phyloP scores from a whole-genome alignment of 1,284 basidiomycete genomes.

The Rhodotorula mucilaginosa region DNA sequence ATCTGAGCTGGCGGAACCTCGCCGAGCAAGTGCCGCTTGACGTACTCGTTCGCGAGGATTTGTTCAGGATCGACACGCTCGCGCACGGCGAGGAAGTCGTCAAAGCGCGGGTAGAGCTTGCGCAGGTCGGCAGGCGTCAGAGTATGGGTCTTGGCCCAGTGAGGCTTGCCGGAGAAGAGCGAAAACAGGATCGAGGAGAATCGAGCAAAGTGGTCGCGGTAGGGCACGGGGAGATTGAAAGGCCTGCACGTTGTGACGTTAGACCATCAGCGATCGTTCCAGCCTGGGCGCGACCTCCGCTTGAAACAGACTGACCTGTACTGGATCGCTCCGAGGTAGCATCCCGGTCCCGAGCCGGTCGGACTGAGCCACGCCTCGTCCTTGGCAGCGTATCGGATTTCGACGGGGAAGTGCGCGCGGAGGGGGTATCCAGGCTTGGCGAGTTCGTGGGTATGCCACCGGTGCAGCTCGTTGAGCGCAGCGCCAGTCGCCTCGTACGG shows the following conservation, averaged over 20 bases:
- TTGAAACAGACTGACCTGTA: conserved; percentile 67
- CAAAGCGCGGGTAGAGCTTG: conserved; percentile 75
- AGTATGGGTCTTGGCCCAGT: conserved; percentile 94
- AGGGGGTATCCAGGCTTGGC: conserved; percentile 61
- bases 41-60: conserved; percentile 63
- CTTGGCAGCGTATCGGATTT: conserved; percentile 80
- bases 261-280: not conserved
- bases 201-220: conserved; percentile 71
- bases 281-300: not conserved
- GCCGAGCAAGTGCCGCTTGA: conserved; percentile 54
- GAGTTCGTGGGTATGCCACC: conserved; percentile 71
- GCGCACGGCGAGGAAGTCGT: conserved; percentile 71
- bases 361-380: conserved; percentile 96
- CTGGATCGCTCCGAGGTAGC: conserved; percentile 94
- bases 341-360: conserved; percentile 71
- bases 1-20: conserved; percentile 1
- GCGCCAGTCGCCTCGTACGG: conserved; percentile 51
- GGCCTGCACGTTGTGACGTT: conserved; percentile 59
- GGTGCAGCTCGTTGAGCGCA: conserved; percentile 70
- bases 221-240: conserved; percentile 83
- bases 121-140: conserved; percentile 67
- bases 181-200: conserved; percentile 74
- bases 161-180: conserved; percentile 74
- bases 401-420: conserved; percentile 86
- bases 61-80: conserved; percentile 73